Evolutionary conservation across 192 early-diverging fungal genomes (phyloP), one percentile per base, ranked within the genome.

Genomic region (Anaeromyces robustus): DNA sequence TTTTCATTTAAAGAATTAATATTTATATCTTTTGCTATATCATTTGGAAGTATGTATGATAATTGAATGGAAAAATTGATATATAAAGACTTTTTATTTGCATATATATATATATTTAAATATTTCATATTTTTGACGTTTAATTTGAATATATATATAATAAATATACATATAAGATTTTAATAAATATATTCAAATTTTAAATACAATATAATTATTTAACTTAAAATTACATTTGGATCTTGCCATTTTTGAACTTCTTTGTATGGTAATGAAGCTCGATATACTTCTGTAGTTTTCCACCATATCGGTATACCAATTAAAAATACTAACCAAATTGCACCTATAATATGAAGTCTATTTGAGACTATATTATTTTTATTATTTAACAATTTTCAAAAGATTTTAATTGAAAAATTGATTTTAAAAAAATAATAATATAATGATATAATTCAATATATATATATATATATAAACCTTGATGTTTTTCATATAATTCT

Each of bases 281-380:
- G 86, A 80, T 95, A 90, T 12, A 96, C 92, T 29, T 93, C 90
- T 0, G 94, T 96, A 7, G 93, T 93, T 52, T 88, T 87, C 90
- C 91, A 94, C 95, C 95, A 96, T 30, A 94, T 86, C 1, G 95
- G 95, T 18, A 93, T 77, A 4, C 86, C 91, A 30, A 93, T 29
- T 29, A 93, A 80, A 30, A 94, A 83, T 4, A 93, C 86, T 86
- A 81, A 29, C 80, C 80, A 81, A 19, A 81, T 79, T 26, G 80
- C 80, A 18, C 30, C 78, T 18, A 81, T 68, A 32, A 77, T 81
- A 26, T 79, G 39, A 78, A 80, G 80, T 37, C 32, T 30, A 68
- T 68, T 68, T n/a, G 52, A 68, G 7, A 68, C 52, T 68, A 26
- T 68, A n/a, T 68, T 68, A 68, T 68, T 68, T 68, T n/a, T 2